Base-by-base conservation (phyloP, 148 eudicot genomes). In the Simmondsia chinensis region DNA sequence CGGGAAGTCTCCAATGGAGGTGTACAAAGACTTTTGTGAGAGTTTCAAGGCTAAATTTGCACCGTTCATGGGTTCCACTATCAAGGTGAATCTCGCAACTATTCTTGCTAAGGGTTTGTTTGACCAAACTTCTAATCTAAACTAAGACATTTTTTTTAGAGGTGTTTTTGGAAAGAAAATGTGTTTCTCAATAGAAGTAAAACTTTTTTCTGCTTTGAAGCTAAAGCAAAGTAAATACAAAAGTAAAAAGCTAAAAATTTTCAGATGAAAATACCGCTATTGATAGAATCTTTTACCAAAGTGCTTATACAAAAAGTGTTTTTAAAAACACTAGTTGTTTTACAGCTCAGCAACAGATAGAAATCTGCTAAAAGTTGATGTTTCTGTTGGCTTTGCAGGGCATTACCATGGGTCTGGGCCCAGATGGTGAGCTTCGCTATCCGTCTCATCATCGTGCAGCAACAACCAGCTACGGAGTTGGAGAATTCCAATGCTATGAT, bases 401-500 rank as follows among this genome's bases (percentile, higher is more conserved):
- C 4, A 41, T 83, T 31, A 55, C 82, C 20, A 39, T 88, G 45
- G 94, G 97, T 28, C 73, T 88, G 11, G 97, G 97, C 53, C 97
- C 97, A 8, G 76, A 77, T 42, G 97, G 97, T 5, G 94, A 88
- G 57, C 94, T 88, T 30, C 70, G 79, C 6, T 88, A 77, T 59
- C 97, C 97, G 13, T 80, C 82, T 35, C 57, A 43, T 20, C 70
- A 65, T 49, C 50, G 41, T 18, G 33, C 60, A 21, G n/a, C 67
- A 18, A 63, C 58, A 15, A 27, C 17, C 31, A 49, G 17, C 9
- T 46, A 36, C 8, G 94, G 94, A 8, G 83, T 66, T 4, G 97
- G 97, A 27, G 97, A 83, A 44, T 87, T 87, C 54, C 96, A 87
- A 33, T 83, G 94, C 51, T 83, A 80, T 34, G 96, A 87, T 24